Evolutionary conservation across 2,329 filamentous ascomycete genomes (phyloP), one percentile per base, ranked within the genome.

Genomic region (Ophiostoma triangulosporum): DNA sequence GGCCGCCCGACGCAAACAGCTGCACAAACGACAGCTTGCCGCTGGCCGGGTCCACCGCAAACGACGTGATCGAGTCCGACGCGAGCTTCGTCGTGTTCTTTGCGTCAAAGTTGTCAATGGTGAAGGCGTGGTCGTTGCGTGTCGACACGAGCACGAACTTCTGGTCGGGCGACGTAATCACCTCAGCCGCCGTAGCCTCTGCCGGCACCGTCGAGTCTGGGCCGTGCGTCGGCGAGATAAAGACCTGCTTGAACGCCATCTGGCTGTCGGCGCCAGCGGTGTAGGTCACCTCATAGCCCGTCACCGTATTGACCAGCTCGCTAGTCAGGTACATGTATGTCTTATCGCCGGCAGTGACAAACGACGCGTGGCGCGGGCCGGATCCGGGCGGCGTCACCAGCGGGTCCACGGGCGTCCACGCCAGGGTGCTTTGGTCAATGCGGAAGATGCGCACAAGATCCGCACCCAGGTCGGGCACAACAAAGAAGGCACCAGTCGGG

Each of bases 101-200:
- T 55, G 65, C 53, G 60, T 75, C 70, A 59, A 70, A 72, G 65
- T 72, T 71, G 54, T 70, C 66, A 53, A 77, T 70, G 14, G 61
- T 61, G 63, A 82, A 76, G 22, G 73, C 67, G 45, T 69, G 70
- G 62, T 84, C 83, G 62, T 77, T 76, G 57, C 86, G 81, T 58
- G 84, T 85, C 2, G 82, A 84, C 40, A 84, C 74, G 59, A 85
- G 71, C 51, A 89, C 64, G 69, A 80, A 86, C 33, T 73, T 76
- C 56, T 73, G 69, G 61, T 81, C 76, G 49, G 78, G 76, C 45
- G 80, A 79, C 36, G 83, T 59, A 6, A 68, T 56, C 53, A 83
- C 73, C 64, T 85, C 83, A 11, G 76, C 74, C 3, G 74, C 77
- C 0, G 68, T 66, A 48, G 73, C 68, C 32, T 68, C 66, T 1